Conservation (phyloP, 2,329 filamentous ascomycete genomes). For the Rutstroemia sp. region DNA sequence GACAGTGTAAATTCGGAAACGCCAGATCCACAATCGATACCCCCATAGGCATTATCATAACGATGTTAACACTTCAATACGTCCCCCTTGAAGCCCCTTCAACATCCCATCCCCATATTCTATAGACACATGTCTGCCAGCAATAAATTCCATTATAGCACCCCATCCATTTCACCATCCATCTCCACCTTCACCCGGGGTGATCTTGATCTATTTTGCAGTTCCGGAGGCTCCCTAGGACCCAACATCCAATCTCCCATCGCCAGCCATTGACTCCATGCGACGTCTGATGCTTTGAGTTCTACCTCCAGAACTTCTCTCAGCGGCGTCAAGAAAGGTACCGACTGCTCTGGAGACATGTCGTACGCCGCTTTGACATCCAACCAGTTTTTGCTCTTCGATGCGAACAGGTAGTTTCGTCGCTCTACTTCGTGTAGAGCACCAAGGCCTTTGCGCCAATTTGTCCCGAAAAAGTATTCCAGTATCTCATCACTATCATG, state of each 20-base stretch:
- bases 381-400: conserved; percentile 87
- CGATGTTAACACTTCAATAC: not conserved
- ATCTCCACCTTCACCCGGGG: conserved; percentile 13
- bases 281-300: conserved; percentile 72
- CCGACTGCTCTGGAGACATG: conserved; percentile 60
- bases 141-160: not conserved
- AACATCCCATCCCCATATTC: not conserved
- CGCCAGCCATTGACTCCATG: conserved; percentile 90
- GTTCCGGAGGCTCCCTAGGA: conserved; percentile 34
- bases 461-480: conserved; percentile 94
- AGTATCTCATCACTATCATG: conserved; percentile 83
- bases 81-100: not conserved
- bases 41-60: no score
- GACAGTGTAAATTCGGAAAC: conserved; percentile 84
- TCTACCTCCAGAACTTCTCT: conserved; percentile 69
- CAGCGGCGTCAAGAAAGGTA: conserved; percentile 83
- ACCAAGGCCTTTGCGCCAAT: conserved; percentile 75
- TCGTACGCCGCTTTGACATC: conserved; percentile 88
- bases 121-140: not conserved
- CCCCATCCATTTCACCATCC: conserved; percentile 7
- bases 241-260: conserved; percentile 99
- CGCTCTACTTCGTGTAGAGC: conserved; percentile 82
- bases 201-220: not conserved
- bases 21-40: conserved; percentile 42
- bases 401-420: conserved; percentile 89